phyloP scores from a whole-genome alignment of 1,284 basidiomycete species.

The Trichosporon asahii region DNA sequence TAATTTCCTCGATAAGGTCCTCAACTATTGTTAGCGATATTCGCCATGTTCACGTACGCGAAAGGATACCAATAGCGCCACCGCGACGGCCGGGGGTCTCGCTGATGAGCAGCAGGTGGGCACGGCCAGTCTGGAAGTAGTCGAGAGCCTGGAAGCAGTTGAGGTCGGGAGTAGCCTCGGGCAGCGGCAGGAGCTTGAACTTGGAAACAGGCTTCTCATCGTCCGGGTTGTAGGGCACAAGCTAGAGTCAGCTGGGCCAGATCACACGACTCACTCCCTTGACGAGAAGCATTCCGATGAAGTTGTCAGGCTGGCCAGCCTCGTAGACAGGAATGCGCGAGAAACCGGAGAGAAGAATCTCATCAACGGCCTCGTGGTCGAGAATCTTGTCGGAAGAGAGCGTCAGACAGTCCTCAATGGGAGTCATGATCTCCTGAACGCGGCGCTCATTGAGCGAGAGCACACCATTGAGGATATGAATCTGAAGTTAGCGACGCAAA shows the following conservation, averaged over 20 bases:
- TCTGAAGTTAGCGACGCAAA: slow-evolving; percentile 52
- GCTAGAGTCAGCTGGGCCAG: slow-evolving; percentile 53
- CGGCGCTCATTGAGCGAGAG: slow-evolving; percentile 79
- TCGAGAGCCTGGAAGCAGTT: slow-evolving; percentile 64
- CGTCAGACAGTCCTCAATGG: slow-evolving; percentile 59
- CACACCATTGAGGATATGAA: slow-evolving; percentile 81
- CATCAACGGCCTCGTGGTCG: slow-evolving; percentile 73
- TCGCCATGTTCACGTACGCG: slow-evolving; percentile 32
- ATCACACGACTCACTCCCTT: slow-evolving; percentile 61
- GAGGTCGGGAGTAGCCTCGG: slow-evolving; percentile 81
- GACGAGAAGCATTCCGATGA: slow-evolving; percentile 80
- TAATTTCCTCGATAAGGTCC: slow-evolving; percentile 54
- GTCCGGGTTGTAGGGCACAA: slow-evolving; percentile 85
- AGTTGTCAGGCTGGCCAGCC: slow-evolving; percentile 68
- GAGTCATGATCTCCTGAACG: slow-evolving; percentile 81
- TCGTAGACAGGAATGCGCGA: slow-evolving; percentile 91
- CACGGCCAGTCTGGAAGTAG: slow-evolving; percentile 87
- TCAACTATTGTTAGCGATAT: slow-evolving; percentile 38
- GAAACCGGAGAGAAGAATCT: slow-evolving; percentile 74
- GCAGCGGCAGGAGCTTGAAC: slow-evolving; percentile 75
- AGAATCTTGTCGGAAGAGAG: slow-evolving; percentile 68
- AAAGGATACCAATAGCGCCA: slow-evolving; percentile 78
- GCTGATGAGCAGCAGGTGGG: slow-evolving; percentile 85
- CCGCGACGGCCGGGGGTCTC: slow-evolving; percentile 72
- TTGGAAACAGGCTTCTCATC: slow-evolving; percentile 69